Base-by-base conservation (phyloP, 768 basidiomycete species). In the Fistulinella prunicolor region DNA sequence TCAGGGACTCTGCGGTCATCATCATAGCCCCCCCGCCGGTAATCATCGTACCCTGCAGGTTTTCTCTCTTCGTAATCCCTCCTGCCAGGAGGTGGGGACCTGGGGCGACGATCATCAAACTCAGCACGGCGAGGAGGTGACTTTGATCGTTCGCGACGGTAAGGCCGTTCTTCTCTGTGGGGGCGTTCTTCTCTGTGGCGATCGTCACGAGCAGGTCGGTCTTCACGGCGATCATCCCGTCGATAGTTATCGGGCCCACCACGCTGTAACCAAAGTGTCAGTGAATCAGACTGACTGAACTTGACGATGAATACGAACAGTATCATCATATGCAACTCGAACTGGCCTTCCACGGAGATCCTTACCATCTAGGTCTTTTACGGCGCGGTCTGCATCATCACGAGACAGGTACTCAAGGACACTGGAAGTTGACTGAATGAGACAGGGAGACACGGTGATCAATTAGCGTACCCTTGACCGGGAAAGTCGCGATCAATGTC, bases 341-440 rank as follows among this genome's bases (percentile, higher is more conserved):
- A 93, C 89, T 41, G 79, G 76, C 44, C 84, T 75, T 49, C 92
- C 92, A 56, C 92, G 89, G 38, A 96, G 82, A 56, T 96, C 94
- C 56, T 82, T 88, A 52, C 86, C 85, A 58, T 90, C 86, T 30
- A 97, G 74, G 28, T 87, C 85, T 64, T 83, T 87, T 57, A 94
- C 81, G n/a, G 95, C 95, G 54, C 88, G 85, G 34, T 97, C 94
- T 38, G 93, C 93, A 58, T 98, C 95, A 6, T 89, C 89, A 46
- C 89, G 78, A 42, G 82, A 84, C 9, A 89, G 73, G 69, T 92
- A 98, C 67, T 97, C 95, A 38, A 98, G 82, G 60, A 96, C 78
- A 38, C 95, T 98, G 39, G 21, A 37, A 4, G 16, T 40, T 19
- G 50, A 46, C 41, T 47, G 12, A 17, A 47, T 41, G 30, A 53